phyloP scores from a whole-genome alignment of 108 stramenopile genomes.

The Fragilariopsis cylindrus region DNA sequence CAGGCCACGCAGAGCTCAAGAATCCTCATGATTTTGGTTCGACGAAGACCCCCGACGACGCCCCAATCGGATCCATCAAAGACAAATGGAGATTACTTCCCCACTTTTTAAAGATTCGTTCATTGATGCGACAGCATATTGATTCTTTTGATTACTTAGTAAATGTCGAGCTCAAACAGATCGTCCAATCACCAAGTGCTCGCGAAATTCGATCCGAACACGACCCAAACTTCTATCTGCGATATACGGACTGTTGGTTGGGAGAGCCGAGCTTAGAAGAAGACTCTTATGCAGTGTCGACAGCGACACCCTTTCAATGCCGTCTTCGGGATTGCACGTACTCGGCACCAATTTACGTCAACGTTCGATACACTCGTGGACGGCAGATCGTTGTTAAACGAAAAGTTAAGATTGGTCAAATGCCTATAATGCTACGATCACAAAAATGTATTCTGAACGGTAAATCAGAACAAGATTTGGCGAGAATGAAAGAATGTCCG shows the following conservation, averaged over 20 bases:
- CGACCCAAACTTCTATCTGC: slow-evolving; percentile 94
- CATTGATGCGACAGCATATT: slow-evolving; percentile 97
- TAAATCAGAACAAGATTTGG: slow-evolving; percentile 84
- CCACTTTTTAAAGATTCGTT: slow-evolving; percentile 89
- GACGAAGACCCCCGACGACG: slow-evolving; percentile 76
- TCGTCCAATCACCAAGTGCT: slow-evolving; percentile 82
- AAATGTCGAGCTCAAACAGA: slow-evolving; percentile 90
- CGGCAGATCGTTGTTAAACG: slow-evolving; percentile 91
- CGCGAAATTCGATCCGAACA: slow-evolving; percentile 91
- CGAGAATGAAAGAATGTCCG: slow-evolving; percentile 95
- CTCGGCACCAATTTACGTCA: slow-evolving; percentile 96
- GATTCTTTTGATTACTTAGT: slow-evolving; percentile 98
- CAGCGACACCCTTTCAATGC: slow-evolving; percentile 95
- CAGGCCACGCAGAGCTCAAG: slow-evolving; percentile 51
- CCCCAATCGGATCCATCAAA: slow-evolving; percentile 84
- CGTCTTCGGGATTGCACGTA: slow-evolving; percentile 97
- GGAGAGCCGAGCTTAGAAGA: slow-evolving; percentile 94
- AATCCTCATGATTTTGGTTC: slow-evolving; percentile 71
- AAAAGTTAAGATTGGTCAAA: slow-evolving; percentile 77
- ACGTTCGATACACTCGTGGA: slow-evolving; percentile 95
- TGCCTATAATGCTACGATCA: slow-evolving; percentile 97
- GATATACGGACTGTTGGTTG: slow-evolving; percentile 95
- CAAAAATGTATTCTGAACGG: slow-evolving; percentile 88
- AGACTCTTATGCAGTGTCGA: slow-evolving; percentile 77
- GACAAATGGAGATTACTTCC: slow-evolving; percentile 97